These are phyloP conservation scores for Suaeda aralocaspica DNA, from an alignment of 148 eudicot genomes.

Conservation along the genomic window DNA sequence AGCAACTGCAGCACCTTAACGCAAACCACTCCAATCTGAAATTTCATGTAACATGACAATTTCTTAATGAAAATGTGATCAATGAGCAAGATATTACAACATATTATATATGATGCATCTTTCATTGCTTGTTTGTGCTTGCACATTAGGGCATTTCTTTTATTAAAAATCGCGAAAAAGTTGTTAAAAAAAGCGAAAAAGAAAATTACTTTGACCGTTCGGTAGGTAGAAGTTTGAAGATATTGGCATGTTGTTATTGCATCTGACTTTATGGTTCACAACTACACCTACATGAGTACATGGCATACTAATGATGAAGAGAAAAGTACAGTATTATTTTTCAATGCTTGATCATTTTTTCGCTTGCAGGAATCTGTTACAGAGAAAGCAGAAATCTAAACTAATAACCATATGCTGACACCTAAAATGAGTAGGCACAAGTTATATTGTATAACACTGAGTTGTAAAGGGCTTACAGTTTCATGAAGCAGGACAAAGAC, in stretches of 20 bases:
- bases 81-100: not conserved
- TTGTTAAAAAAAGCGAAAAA: too few species aligned
- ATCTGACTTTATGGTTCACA: conserved; percentile 12
- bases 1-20: conserved; percentile 39
- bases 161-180: too few species aligned
- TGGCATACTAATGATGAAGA: conserved; percentile 15
- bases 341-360: not conserved
- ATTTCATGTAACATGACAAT: not conserved
- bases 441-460: not conserved
- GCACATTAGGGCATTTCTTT: too few species aligned
- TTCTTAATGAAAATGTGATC: not conserved
- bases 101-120: not conserved
- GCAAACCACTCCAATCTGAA: conserved; percentile 52
- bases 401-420: not conserved
- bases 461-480: conserved; percentile 20
- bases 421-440: not conserved
- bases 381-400: not conserved
- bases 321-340: not conserved
- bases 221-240: too few species aligned
- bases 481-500: conserved; percentile 17
- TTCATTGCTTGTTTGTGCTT: too few species aligned
- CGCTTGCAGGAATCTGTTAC: not conserved
- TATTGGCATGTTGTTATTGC: not conserved
- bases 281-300: conserved; percentile 18
- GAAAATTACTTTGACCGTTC: too few species aligned